A percentile compares a stretch with the other conserved stretches of the same genome.
phyloP scores from a whole-genome alignment of 805 yeast species.

The Candida sakaeoensis region DNA sequence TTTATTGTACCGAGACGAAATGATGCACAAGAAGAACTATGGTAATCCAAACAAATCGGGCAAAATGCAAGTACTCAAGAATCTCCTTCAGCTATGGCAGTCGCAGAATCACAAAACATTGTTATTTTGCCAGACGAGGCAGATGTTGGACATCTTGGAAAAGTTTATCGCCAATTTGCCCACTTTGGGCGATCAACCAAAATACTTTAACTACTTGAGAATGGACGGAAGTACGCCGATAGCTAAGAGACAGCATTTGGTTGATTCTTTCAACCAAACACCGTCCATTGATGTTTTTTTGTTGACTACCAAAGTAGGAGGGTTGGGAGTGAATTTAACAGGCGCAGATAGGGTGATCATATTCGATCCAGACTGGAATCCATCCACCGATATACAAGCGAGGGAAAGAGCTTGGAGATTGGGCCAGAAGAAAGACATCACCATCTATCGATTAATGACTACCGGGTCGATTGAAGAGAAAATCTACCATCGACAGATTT shows the following conservation, averaged over 20 bases:
- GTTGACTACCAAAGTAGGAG: slow-evolving; percentile 93
- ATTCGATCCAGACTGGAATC: slow-evolving; percentile 98
- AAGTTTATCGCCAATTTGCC: slow-evolving; percentile 47
- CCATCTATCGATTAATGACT: slow-evolving; percentile 86
- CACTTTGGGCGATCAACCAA: slow-evolving; percentile 11
- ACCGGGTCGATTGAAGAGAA: slow-evolving; percentile 97
- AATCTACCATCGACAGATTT: slow-evolving; percentile 93
- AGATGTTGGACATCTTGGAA: slow-evolving; percentile 88
- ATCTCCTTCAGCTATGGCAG: slow-evolving; percentile 72
- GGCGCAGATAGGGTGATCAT: slow-evolving; percentile 95
- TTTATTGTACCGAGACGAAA: slow-evolving; percentile 48
- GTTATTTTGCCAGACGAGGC: slow-evolving; percentile 88
- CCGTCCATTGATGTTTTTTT: slow-evolving; percentile 60
- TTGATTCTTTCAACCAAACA: slow-evolving; percentile 73
- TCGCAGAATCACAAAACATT: slow-evolving; percentile 73
- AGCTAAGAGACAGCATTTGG: slow-evolving; percentile 67
- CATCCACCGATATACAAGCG: slow-evolving; percentile 95
- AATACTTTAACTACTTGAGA: slow-evolving; percentile 52
- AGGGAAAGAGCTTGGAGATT: slow-evolving; percentile 96
- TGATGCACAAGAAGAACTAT: slow-evolving; percentile 35
- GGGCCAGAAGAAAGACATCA: slow-evolving; percentile 90
- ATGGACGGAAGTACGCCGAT: slow-evolving; percentile 97
- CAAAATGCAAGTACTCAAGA: slow-evolving; percentile 83
- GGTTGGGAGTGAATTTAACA: slow-evolving; percentile 87
- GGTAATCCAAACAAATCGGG: slow-evolving; percentile 72